Base-by-base conservation (phyloP, 2,329 filamentous ascomycete species). In the Cladosporium phlei region DNA sequence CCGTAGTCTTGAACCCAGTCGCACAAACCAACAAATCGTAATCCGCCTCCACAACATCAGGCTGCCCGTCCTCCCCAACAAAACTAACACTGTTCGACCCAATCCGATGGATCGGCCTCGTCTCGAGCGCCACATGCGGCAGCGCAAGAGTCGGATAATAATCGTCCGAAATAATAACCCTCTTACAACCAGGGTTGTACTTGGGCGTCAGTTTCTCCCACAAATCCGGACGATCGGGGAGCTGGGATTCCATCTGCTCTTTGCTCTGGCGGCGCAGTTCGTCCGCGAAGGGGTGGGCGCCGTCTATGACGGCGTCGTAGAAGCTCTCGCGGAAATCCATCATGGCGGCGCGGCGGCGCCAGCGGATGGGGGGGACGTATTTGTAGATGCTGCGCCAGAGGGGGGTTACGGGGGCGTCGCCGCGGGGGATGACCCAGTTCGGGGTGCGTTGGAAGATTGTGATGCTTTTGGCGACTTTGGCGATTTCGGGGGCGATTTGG, bases 401-500 rank as follows among this genome's bases (percentile, higher is more conserved):
- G 0, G 66, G 45, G 2, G 72, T 67, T 2, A 80, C 69, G 0
- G 68, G 61, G 2, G 59, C 63, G 47, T 82, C 78, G 2, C 64
- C 50, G 12, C 78, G 73, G 3, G 78, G 77, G 2, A 78, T 68
- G 5, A 81, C 60, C 77, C 77, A 82, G 54, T 80, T 80, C 0
- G 79, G 75, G 0, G 76, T 76, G 12, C 79, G 67, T 56, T 82
- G 78, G 58, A 76, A 80, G 11, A 82, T 63, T 0, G 72, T 74
- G 12, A 82, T 59, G 10, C 70, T 65, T 2, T 70, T 66, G 8
- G 72, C 73, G 2, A 70, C 65, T 33, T 75, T 74, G 2, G 72
- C 71, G 25, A 80, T 67, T 43, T 80, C 77, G 1, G 78, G 78
- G 22, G 79, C 67, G 51, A 82, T 79, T 51, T 82, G 79, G 2